Base-by-base conservation (phyloP, 768 basidiomycete species). In the Dacryopinax spathularia region DNA sequence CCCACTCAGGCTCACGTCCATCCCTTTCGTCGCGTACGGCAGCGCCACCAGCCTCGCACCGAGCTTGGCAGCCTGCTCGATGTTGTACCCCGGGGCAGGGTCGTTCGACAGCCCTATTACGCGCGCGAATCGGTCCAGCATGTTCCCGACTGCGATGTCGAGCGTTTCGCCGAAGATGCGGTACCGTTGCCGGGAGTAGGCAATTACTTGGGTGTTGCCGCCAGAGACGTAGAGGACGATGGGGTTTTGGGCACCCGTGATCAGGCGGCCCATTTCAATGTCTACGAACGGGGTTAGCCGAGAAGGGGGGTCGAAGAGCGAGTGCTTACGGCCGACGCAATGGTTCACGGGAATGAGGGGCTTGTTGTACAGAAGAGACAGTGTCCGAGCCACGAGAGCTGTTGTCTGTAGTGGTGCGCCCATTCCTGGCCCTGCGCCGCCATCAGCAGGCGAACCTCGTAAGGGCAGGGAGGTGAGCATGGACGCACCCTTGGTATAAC, bases 141-240 rank as follows among this genome's bases (percentile, higher is more conserved):
- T 98, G 72, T 99, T 99, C 35, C 96, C 96, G 34, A 98, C 93
- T n/a, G 96, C 96, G 63, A 99, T 98, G 71, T 99, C 96, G 62
- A 99, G 81, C 1, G 96, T 98, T 75, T 99, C 96, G 16, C 96
- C 96, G 71, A 99, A 99, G 65, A 99, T 99, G 41, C 96, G 84
- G 73, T 99, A 99, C 66, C 93, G 84, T 73, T 98, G 93, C 65
- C 89, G 87, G 22, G 94, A 98, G 74, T 99, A 99, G 1, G 96
- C 96, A 69, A 99, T 98, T 16, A 99, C 94, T 75, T 99, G 96
- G 0, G 96, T 98, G 74, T 99, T 99, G 2, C 96, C 96, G 13
- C 96, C 96, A 0, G 96, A 98, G 20, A 99, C 96, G 71, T 99
- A 99, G 34, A 98, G 83, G 5, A 98, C 93, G 69, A 99, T 86